These are phyloP conservation scores for Cyclocybe aegerita DNA, from an alignment of 768 basidiomycete genomes.

Conservation along the genomic window DNA sequence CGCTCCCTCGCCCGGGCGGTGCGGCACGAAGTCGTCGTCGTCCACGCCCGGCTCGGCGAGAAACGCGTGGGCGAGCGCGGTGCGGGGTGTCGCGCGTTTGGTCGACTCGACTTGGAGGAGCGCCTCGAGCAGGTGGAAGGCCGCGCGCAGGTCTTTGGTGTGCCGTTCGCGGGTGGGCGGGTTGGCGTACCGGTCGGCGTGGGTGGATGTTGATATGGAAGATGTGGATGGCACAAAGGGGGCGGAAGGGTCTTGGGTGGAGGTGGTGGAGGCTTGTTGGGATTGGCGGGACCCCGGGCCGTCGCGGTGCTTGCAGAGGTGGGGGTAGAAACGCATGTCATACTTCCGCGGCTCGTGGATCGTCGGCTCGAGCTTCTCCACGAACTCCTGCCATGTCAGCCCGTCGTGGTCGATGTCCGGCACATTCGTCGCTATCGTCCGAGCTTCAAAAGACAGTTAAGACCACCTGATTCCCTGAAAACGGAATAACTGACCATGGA, in stretches of 20 bases:
- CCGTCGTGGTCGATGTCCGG: conserved; percentile 72
- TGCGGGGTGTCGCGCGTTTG: conserved; percentile 72
- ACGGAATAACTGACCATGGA: conserved; percentile 72
- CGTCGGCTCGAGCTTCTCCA: conserved; percentile 75
- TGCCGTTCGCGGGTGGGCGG: conserved; percentile 32
- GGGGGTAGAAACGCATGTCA: conserved; percentile 57
- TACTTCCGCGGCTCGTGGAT: conserved; percentile 51
- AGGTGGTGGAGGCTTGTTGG: neutral
- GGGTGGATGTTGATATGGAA: conserved; percentile 15
- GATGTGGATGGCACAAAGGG: conserved; percentile 24
- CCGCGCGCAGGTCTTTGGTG: conserved; percentile 56
- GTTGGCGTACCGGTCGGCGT: conserved; percentile 14
- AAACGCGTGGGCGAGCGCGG: conserved; percentile 80
- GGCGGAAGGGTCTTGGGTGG: conserved; percentile 32
- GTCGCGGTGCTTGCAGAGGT: conserved; percentile 33
- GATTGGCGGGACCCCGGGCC: conserved; percentile 11
- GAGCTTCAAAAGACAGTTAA: conserved; percentile 48
- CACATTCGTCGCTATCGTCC: conserved; percentile 88
- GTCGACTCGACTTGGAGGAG: conserved; percentile 78
- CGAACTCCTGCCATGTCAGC: conserved; percentile 70
- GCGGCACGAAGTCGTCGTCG: conserved; percentile 71
- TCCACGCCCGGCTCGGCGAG: conserved; percentile 42
- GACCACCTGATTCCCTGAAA: neutral
- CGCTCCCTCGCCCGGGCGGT: conserved; percentile 64
- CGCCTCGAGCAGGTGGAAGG: conserved; percentile 72